phyloP scores from a whole-genome alignment of 345 rosid genomes.

The Boechera stricta region DNA sequence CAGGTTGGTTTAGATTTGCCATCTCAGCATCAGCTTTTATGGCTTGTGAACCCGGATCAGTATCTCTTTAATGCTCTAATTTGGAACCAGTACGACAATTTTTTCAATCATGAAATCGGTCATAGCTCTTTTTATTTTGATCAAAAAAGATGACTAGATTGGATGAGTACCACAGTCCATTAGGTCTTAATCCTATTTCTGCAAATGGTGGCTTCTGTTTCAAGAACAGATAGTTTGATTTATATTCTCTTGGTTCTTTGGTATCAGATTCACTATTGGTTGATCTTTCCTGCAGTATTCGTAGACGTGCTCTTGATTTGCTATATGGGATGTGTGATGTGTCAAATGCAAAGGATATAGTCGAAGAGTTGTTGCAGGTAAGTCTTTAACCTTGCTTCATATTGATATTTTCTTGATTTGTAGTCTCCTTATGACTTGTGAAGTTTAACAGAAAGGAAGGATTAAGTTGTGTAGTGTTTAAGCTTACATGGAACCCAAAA shows the following conservation, averaged over 20 bases:
- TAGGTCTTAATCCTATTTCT: background rate
- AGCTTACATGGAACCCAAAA: constrained; percentile 30
- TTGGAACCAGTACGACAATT: background rate
- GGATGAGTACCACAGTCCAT: constrained; percentile 4
- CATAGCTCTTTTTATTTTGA: background rate
- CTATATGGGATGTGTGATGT: constrained; percentile 99
- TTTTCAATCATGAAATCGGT: constrained; percentile 17
- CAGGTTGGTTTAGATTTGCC: constrained; percentile 56
- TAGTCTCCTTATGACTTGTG: constrained; percentile 10
- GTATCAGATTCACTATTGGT: constrained; percentile 25
- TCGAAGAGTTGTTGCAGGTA: constrained; percentile 98
- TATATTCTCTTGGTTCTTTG: constrained; percentile 21
- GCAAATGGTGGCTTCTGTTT: constrained; percentile 25
- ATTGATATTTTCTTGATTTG: constrained; percentile 5
- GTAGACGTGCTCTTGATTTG: constrained; percentile 99
- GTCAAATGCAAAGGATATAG: constrained; percentile 99
- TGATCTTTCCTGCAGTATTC: constrained; percentile 65
- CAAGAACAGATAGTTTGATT: constrained; percentile 12
- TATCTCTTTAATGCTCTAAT: constrained; percentile 2
- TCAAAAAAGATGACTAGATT: constrained; percentile 10
- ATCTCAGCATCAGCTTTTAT: constrained; percentile 28
- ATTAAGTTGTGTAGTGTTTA: constrained; percentile 30
- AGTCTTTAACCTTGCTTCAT: constrained; percentile 20
- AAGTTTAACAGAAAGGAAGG: constrained; percentile 28
- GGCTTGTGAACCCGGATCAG: constrained; percentile 13